Evolutionary conservation across 2,329 filamentous ascomycete genomes (phyloP).

Genomic region (Fusarium temperatum): DNA sequence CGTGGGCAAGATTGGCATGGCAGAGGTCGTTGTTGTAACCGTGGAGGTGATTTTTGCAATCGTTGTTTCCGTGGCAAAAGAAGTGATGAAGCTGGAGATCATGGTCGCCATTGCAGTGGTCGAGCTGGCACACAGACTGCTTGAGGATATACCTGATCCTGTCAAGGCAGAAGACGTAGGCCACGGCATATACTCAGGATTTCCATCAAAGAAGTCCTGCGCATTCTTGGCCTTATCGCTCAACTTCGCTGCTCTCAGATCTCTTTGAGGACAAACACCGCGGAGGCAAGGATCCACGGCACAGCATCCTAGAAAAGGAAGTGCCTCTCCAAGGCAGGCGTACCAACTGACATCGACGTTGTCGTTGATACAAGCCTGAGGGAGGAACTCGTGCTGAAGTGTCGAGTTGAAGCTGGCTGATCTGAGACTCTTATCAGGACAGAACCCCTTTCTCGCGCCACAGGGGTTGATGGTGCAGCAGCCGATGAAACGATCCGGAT

Average conservation of each 20-base stretch:
- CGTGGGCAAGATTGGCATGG: accelerated
- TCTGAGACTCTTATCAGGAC: constrained; percentile 32
- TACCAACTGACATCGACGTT: constrained; percentile 44
- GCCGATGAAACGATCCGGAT: constrained; percentile 49
- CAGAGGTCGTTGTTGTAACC: neutral
- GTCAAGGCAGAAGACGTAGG: neutral
- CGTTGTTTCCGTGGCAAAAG: neutral
- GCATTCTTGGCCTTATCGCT: constrained; percentile 4
- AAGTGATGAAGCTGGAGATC: neutral
- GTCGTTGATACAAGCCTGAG: constrained; percentile 46
- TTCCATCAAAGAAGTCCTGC: neutral
- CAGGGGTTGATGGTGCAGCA: constrained; percentile 52
- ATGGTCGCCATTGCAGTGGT: neutral
- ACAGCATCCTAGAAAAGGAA: constrained; percentile 54
- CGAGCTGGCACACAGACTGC: neutral
- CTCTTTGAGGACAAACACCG: constrained; percentile 13
- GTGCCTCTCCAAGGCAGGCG: constrained; percentile 41
- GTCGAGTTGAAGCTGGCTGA: constrained; percentile 42
- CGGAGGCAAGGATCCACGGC: constrained; percentile 32
- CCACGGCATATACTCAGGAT: neutral
- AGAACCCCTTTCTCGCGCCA: constrained; percentile 22
- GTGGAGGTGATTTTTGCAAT: neutral
- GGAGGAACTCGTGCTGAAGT: constrained; percentile 39
- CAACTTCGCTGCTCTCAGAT: constrained; percentile 29
- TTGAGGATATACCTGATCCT: accelerated